These are phyloP conservation scores for Arthrobotrys pseudoclavata DNA, from an alignment of 2,329 filamentous ascomycete species.

Conservation along the genomic window DNA sequence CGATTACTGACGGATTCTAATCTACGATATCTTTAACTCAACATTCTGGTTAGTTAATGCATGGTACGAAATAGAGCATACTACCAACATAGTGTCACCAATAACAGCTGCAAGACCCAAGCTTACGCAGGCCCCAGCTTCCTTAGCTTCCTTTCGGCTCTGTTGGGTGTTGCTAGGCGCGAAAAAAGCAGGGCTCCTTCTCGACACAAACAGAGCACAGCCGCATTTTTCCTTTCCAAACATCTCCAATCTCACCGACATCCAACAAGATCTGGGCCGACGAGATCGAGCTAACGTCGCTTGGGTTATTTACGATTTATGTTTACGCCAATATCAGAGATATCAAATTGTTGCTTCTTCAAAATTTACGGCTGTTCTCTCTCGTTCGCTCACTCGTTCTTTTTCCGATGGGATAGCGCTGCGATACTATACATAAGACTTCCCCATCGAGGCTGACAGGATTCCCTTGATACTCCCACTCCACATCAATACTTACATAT, in stretches of 20 bases:
- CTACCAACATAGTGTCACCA: slow-evolving; percentile 21
- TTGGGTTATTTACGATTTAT: slow-evolving; percentile 30
- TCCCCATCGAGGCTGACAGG: slow-evolving; percentile 30
- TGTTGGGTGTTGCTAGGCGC: slow-evolving; percentile 52
- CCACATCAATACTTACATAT: slow-evolving; percentile 7
- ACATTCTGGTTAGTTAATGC: neutral
- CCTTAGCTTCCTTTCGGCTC: slow-evolving; percentile 25
- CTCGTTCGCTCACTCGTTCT: slow-evolving; percentile 4
- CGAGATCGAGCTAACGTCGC: slow-evolving; percentile 21
- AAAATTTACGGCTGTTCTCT: slow-evolving; percentile 3
- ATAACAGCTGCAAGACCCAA: slow-evolving; percentile 24
- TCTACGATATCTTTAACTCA: neutral
- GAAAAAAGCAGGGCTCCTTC: slow-evolving; percentile 34
- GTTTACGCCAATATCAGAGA: slow-evolving; percentile 13
- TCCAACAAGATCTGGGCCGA: slow-evolving; percentile 22
- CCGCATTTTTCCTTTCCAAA: slow-evolving; percentile 38
- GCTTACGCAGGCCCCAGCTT: slow-evolving; percentile 43
- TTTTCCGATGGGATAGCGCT: slow-evolving; percentile 11
- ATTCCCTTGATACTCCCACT: slow-evolving; percentile 7
- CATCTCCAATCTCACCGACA: slow-evolving; percentile 38
- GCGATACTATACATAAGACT: slow-evolving; percentile 22
- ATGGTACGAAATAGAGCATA: neutral
- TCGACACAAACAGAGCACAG: slow-evolving; percentile 39
- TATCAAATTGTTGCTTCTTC: neutral
- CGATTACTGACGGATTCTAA: neutral